Conservation (phyloP, 257 asterid species). For the Nicotiana undulata region DNA sequence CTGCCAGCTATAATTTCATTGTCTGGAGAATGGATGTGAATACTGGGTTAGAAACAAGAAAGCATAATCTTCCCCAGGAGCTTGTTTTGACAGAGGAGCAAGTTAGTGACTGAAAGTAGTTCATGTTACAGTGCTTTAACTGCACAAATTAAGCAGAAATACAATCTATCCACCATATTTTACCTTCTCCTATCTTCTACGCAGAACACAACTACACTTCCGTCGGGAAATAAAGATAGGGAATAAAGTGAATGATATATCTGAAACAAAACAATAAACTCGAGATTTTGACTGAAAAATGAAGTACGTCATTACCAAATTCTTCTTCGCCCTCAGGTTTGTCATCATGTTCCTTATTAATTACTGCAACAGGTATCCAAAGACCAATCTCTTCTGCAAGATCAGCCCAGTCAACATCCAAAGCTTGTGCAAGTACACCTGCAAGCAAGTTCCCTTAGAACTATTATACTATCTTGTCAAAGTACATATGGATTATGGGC, state of each 20-base stretch:
- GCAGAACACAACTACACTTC: not conserved
- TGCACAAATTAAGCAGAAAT: not conserved
- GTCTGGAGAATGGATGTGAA: slow-evolving; percentile 31
- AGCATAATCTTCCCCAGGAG: not conserved
- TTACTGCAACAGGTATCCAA: slow-evolving; percentile 60
- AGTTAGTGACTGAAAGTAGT: not conserved
- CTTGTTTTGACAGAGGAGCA: not conserved
- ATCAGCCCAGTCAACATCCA: slow-evolving; percentile 58
- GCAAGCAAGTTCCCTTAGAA: not conserved
- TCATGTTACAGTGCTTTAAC: not conserved
- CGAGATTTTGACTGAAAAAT: not conserved
- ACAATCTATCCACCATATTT: not conserved
- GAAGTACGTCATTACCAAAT: slow-evolving; percentile 39
- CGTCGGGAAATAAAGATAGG: not conserved
- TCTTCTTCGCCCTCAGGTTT: slow-evolving; percentile 74
- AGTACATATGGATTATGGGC: not conserved
- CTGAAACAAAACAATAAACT: not conserved
- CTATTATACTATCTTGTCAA: not conserved
- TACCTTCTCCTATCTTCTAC: not conserved
- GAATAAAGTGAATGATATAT: not conserved
- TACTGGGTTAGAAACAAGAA: not conserved
- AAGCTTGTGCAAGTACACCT: slow-evolving; percentile 49
- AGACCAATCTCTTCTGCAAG: slow-evolving; percentile 65
- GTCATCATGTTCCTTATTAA: slow-evolving; percentile 70
- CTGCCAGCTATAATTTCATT: slow-evolving; percentile 60